These are phyloP conservation scores for Paraconiothyrium brasiliense DNA, from an alignment of 2,329 filamentous ascomycete genomes.

Conservation along the genomic window DNA sequence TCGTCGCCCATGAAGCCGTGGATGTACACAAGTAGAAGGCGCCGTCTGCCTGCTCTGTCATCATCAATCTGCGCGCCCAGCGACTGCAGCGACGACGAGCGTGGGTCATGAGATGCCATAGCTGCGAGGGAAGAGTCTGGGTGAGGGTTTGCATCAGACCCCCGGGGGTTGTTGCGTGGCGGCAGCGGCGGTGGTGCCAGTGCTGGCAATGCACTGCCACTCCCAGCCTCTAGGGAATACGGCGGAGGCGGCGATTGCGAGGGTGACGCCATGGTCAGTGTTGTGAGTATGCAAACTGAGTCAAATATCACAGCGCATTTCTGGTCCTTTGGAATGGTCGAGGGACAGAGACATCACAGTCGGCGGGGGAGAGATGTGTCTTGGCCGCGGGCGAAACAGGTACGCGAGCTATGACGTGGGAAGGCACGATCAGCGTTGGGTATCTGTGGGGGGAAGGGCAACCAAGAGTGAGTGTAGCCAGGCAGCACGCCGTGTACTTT, in stretches of 20 bases:
- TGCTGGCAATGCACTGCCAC: slow-evolving; percentile 34
- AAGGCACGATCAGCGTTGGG: background rate
- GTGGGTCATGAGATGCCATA: slow-evolving; percentile 52
- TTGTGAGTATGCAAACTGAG: background rate
- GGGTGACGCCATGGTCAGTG: slow-evolving; percentile 24
- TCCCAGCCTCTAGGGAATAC: slow-evolving; percentile 18
- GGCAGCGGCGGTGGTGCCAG: slow-evolving; percentile 47
- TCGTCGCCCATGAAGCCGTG: slow-evolving; percentile 93
- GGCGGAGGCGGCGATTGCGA: slow-evolving; percentile 15
- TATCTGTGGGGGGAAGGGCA: background rate
- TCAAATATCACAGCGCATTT: background rate
- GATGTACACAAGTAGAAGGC: slow-evolving; percentile 80
- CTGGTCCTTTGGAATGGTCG: background rate
- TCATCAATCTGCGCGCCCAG: slow-evolving; percentile 50
- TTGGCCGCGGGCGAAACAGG: slow-evolving; percentile 9
- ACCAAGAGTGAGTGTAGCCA: background rate
- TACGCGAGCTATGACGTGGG: slow-evolving; percentile 14
- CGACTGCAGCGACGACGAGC: slow-evolving; percentile 58
- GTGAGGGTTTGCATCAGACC: slow-evolving; percentile 26
- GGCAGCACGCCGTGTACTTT: background rate
- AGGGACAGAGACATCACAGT: background rate
- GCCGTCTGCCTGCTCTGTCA: slow-evolving; percentile 53
- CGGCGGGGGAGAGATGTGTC: background rate
- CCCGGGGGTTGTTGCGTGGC: slow-evolving; percentile 18
- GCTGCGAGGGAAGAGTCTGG: slow-evolving; percentile 33